These are phyloP conservation scores for Calonectria fujianensis DNA, from an alignment of 2,329 filamentous ascomycete genomes.

Conservation along the genomic window DNA sequence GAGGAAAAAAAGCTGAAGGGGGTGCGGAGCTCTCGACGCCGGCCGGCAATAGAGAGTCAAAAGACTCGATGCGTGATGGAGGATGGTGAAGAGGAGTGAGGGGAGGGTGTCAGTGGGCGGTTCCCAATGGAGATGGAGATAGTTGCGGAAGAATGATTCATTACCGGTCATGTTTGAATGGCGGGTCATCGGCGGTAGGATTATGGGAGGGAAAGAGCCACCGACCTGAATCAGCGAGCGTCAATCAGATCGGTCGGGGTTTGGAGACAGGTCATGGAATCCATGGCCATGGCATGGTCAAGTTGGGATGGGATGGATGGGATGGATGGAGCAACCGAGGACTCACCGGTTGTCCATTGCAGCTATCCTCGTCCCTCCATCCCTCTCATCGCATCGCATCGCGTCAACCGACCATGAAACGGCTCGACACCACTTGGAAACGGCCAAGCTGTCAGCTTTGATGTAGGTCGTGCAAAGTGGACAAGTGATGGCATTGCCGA, in stretches of 20 bases:
- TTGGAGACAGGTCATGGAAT: constrained; percentile 28
- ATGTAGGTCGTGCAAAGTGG: constrained; percentile 36
- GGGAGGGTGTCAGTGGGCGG: constrained; percentile 30
- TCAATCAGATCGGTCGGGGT: constrained; percentile 30
- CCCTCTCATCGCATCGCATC: background rate
- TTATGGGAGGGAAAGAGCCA: constrained; percentile 15
- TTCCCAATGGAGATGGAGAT: constrained; percentile 27
- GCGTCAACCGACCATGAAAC: constrained; percentile 36
- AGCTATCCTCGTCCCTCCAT: constrained; percentile 20
- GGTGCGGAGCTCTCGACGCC: constrained; percentile 35
- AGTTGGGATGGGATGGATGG: constrained; percentile 9
- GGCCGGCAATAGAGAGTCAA: constrained; percentile 32
- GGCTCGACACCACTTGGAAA: constrained; percentile 35
- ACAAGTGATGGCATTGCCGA: constrained; percentile 34
- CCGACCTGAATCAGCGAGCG: constrained; percentile 23
- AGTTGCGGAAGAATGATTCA: constrained; percentile 32
- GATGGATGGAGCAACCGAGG: constrained; percentile 24
- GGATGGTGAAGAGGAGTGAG: constrained; percentile 23
- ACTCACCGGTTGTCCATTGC: constrained; percentile 36
- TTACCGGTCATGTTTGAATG: constrained; percentile 23
- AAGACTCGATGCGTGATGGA: constrained; percentile 30
- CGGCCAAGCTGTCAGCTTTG: constrained; percentile 36
- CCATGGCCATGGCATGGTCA: constrained; percentile 15
- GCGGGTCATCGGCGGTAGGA: constrained; percentile 22
- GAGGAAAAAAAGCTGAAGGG: constrained; percentile 12